These are phyloP conservation scores for Wickerhamomyces canadensis DNA, from an alignment of 805 yeast genomes.

Conservation along the genomic window DNA sequence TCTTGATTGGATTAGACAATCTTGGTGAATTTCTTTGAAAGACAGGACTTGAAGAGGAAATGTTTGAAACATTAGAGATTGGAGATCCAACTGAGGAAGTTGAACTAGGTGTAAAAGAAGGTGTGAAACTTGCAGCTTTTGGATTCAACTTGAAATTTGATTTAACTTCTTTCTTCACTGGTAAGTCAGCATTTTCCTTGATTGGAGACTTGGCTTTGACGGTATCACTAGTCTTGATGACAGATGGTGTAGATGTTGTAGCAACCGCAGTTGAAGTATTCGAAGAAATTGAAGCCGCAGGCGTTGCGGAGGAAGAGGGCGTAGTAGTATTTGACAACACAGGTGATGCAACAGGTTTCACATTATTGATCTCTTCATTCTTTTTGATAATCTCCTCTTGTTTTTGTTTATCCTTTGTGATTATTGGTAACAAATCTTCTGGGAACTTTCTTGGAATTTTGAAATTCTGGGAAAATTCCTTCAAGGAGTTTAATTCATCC, in stretches of 20 bases:
- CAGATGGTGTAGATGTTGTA: constrained; percentile 1
- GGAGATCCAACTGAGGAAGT: constrained; percentile 18
- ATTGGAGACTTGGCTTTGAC: background rate
- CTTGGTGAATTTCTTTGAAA: constrained; percentile 21
- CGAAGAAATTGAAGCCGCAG: constrained; percentile 8
- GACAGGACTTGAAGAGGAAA: too few species aligned
- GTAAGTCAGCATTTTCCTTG: background rate
- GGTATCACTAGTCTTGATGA: background rate
- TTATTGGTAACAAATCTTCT: constrained; percentile 57
- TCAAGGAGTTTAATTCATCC: constrained; percentile 63
- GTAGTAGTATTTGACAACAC: constrained; percentile 20
- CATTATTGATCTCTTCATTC: constrained; percentile 8
- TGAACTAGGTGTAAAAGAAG: too few species aligned
- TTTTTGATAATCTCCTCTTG: constrained; percentile 51
- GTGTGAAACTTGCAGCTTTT: constrained; percentile 61
- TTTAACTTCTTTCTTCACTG: too few species aligned
- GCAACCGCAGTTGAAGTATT: background rate
- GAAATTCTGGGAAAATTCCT: constrained; percentile 76
- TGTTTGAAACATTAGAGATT: constrained; percentile 10
- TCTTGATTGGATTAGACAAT: constrained; percentile 6
- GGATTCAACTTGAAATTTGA: constrained; percentile 59
- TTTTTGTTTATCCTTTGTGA: constrained; percentile 61
- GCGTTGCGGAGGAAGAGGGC: background rate
- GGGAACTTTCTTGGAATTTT: constrained; percentile 55
- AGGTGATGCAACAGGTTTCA: constrained; percentile 4